Evolutionary conservation across 148 eudicot species (phyloP).

Genomic region (Tetragonia tetragonoides): DNA sequence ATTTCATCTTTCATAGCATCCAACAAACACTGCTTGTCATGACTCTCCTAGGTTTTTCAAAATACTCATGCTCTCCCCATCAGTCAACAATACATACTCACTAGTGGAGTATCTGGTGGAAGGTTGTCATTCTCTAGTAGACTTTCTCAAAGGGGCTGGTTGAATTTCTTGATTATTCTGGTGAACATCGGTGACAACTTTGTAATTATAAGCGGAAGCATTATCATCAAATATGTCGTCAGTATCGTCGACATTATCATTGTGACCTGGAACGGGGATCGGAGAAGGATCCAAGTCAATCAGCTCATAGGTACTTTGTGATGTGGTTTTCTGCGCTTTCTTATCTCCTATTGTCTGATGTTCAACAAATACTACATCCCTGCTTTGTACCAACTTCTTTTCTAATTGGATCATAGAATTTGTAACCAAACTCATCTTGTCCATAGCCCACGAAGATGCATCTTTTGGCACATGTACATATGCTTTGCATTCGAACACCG

Average conservation of each 20-base stretch:
- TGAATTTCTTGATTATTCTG: neutral
- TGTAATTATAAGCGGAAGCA: neutral
- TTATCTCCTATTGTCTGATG: neutral
- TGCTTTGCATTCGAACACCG: neutral
- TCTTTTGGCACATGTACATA: neutral
- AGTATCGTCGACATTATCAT: neutral
- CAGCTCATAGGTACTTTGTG: neutral
- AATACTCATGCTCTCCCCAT: neutral
- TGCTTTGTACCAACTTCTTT: constrained; percentile 9
- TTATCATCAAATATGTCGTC: neutral
- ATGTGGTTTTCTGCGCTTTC: neutral
- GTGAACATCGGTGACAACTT: neutral
- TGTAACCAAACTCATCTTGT: constrained; percentile 18
- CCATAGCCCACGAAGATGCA: constrained; percentile 11
- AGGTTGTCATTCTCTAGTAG: neutral
- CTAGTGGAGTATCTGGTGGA: neutral
- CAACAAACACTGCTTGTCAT: neutral
- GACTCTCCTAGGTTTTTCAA: neutral
- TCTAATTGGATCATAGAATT: constrained; percentile 14
- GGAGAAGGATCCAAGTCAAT: neutral
- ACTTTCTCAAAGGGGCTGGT: neutral
- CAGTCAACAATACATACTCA: constrained; percentile 4
- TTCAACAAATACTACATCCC: constrained; percentile 5
- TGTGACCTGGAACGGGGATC: neutral
- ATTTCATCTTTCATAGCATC: constrained; percentile 9